These are phyloP conservation scores for Bipolaris oryzae DNA, from an alignment of 2,329 filamentous ascomycete species.

Conservation along the genomic window DNA sequence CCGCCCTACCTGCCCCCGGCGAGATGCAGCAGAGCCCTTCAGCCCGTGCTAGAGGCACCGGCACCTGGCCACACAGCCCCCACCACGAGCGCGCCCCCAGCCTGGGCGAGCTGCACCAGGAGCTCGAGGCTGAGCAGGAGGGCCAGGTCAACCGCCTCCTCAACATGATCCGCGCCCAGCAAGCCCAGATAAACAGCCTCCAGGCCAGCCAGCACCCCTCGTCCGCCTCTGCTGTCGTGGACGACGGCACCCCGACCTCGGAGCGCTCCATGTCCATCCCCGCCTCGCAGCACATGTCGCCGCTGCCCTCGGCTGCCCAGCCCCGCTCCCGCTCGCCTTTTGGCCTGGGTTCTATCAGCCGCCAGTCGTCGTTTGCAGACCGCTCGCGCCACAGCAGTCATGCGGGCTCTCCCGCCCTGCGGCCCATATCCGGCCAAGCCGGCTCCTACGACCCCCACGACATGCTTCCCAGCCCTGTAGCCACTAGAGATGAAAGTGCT, in stretches of 20 bases:
- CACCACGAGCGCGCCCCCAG: slow-evolving; percentile 72
- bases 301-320: slow-evolving; percentile 56
- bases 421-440: slow-evolving; percentile 57
- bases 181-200: slow-evolving; percentile 70
- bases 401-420: slow-evolving; percentile 54
- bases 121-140: slow-evolving; percentile 79
- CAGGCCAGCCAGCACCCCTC: slow-evolving; percentile 51
- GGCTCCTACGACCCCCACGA: slow-evolving; percentile 61
- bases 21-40: slow-evolving; percentile 65
- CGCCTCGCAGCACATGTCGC: slow-evolving; percentile 37
- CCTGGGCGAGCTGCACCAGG: slow-evolving; percentile 77
- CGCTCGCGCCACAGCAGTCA: slow-evolving; percentile 49
- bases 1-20: slow-evolving; percentile 68
- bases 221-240: slow-evolving; percentile 55
- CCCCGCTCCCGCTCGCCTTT: slow-evolving; percentile 48
- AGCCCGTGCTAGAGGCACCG: slow-evolving; percentile 30
- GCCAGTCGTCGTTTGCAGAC: slow-evolving; percentile 52
- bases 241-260: slow-evolving; percentile 59
- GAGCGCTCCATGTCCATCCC: slow-evolving; percentile 55
- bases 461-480: slow-evolving; percentile 60
- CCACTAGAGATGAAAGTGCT: slow-evolving; percentile 69
- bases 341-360: slow-evolving; percentile 46
- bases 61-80: slow-evolving; percentile 56
- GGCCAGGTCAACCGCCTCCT: slow-evolving; percentile 80
- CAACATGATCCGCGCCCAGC: slow-evolving; percentile 76